Percentiles rank a stretch among this genome's conserved stretches.
Evolutionary conservation across 176 grass and related monocot species (phyloP).

Genomic region (Carex kokanica): DNA sequence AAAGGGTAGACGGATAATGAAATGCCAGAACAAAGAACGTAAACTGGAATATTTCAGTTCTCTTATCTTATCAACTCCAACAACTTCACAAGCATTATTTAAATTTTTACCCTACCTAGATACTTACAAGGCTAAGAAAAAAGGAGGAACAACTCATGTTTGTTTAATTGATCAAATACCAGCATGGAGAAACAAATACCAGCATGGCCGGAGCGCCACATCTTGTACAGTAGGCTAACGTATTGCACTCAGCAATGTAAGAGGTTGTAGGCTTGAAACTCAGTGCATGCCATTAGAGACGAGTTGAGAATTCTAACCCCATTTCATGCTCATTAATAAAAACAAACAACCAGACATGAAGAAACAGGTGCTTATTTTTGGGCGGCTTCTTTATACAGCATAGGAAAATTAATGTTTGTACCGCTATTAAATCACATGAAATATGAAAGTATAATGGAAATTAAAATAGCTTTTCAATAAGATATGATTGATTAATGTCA

Average conservation of each 20-base stretch:
- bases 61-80: background rate
- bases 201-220: background rate
- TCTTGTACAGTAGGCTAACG: background rate
- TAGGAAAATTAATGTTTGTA: background rate
- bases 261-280: background rate
- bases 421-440: background rate
- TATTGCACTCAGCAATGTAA: background rate
- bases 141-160: background rate
- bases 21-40: background rate
- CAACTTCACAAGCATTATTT: background rate
- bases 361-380: background rate
- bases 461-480: background rate
- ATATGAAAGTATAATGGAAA: background rate
- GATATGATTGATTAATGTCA: slow-evolving; percentile 14
- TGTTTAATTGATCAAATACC: background rate
- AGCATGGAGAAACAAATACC: background rate
- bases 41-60: background rate
- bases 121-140: background rate
- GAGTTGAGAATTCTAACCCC: background rate
- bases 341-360: background rate
- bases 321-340: background rate
- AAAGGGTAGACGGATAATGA: background rate
- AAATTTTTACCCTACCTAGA: background rate
- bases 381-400: background rate
- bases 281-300: background rate